phyloP scores from a whole-genome alignment of 345 rosid species.

The Streptanthus diversifolius region DNA sequence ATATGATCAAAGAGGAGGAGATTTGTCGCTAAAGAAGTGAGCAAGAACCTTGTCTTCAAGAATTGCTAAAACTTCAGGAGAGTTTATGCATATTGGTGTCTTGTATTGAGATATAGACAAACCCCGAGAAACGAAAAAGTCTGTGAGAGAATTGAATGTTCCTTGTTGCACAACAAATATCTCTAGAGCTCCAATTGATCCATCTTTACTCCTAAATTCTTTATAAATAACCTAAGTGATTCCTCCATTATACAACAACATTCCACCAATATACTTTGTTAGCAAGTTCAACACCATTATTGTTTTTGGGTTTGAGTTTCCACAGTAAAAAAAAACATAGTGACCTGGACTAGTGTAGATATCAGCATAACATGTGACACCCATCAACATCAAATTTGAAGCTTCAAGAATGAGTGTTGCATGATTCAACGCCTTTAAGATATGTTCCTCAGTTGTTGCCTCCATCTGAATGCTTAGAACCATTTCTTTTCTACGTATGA shows the following conservation, averaged over 20 bases:
- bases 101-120: too few relatives aligned
- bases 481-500: constrained; percentile 46
- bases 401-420: constrained; percentile 41
- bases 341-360: constrained; percentile 52
- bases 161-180: too few relatives aligned
- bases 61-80: too few relatives aligned
- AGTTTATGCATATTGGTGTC: too few relatives aligned
- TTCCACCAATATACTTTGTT: constrained; percentile 40
- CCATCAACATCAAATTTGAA: constrained; percentile 39
- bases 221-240: constrained; percentile 43
- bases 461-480: constrained; percentile 49
- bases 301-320: constrained; percentile 11
- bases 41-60: too few relatives aligned
- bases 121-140: too few relatives aligned
- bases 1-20: too few relatives aligned
- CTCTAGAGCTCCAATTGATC: too few relatives aligned
- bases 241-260: constrained; percentile 58
- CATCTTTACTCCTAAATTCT: constrained; percentile 37
- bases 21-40: too few relatives aligned
- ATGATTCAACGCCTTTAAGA: constrained; percentile 46
- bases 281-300: constrained; percentile 27
- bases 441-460: constrained; percentile 60
- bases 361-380: constrained; percentile 51
- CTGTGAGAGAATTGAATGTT: too few relatives aligned
- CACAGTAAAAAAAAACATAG: constrained; percentile 36